Evolutionary conservation across 2,329 filamentous ascomycete species (phyloP), one percentile per base, ranked within the genome.

Genomic region (Xylaria sp.): DNA sequence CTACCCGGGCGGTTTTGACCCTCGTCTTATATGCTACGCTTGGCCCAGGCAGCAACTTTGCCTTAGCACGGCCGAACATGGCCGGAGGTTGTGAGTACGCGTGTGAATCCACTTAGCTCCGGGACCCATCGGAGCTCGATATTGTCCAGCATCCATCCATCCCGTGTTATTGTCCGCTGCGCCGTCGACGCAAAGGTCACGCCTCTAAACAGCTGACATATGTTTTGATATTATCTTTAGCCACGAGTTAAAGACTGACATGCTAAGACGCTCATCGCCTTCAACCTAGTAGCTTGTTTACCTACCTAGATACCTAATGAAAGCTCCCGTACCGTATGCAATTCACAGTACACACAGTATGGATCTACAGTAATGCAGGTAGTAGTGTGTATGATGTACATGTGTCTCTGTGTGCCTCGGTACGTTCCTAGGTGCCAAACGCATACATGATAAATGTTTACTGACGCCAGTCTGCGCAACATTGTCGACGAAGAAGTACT

Each of bases 81-180:
- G 25, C 12, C 63, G 67, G 64, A 65, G 54, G 39, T 60, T 69
- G 52, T 51, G 1, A 48, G 57, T 20, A 44, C 52, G 31, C 52
- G 57, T 37, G 57, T 46, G 41, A 18, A 25, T n/a, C 48, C 25
- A 18, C 8, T 60, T 65, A 70, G 65, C 70, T 70, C 70, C 70
- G 70, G 61, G 31, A 25, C 18, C 28, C 58, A 46, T 66, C 70
- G 70, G 70, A 67, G 65, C 55, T 71, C 62, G 56, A 37, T 44
- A 59, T 20, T n/a, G 57, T 51, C 63, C 31, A 28, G 28, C 28
- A 28, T 28, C 28, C 28, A 28, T 28, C 28, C 28, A 28, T 28
- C 28, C 28, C 28, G 28, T 28, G 28, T 4, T 28, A 28, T 57
- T 20, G 10, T 39, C 57, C 20, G 20, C 55, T 51, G 23, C 41